Base-by-base conservation (phyloP, 371 early-diverging fungal genomes). In the Mucor plumbeus region DNA sequence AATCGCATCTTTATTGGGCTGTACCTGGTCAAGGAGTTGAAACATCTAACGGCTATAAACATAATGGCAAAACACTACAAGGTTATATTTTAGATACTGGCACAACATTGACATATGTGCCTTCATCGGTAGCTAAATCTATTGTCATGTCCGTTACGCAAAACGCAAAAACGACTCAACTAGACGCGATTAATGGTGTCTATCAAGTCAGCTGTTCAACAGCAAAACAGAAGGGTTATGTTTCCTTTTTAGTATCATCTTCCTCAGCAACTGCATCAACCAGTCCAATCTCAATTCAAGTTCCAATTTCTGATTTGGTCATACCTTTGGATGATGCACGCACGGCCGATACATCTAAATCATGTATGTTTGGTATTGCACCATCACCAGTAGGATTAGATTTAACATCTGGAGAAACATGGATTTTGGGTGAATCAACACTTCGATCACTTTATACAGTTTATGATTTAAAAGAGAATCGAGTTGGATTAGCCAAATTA, bases 341-440 rank as follows among this genome's bases (percentile, higher is more conserved):
- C 17, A 68, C 73, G 1, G 59, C 77, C 1, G 65, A 38, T 2
- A 53, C 55, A 7, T 47, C 82, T 8, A 50, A 68, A 13, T 65
- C 71, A 6, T 83, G 83, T 58, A 70, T 83, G 67, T 76, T 83
- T 63, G 83, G 83, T 41, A 80, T 83, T 55, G 83, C 83, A 9
- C 80, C 83, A 9, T 59, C 70, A 10, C 61, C 48, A 61, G 61
- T 0, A 55, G 73, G 36, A 44, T 56, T 54, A 34, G 55, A 47
- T 7, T 67, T 39, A 67, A 71, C 34, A 43, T 64, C 59, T 9
- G 55, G 55, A 13, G 71, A 72, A 19, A 70, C 72, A 65, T 77
- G 72, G 43, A 67, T 83, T 8, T 60, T 82, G 10, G 83, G 83
- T 55, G 80, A 83, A 53, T 78, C 83, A 8, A 69, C 75, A 19